These are phyloP conservation scores for Cryptococcus jaspeensis DNA, from an alignment of 1,284 basidiomycete genomes.

Conservation along the genomic window DNA sequence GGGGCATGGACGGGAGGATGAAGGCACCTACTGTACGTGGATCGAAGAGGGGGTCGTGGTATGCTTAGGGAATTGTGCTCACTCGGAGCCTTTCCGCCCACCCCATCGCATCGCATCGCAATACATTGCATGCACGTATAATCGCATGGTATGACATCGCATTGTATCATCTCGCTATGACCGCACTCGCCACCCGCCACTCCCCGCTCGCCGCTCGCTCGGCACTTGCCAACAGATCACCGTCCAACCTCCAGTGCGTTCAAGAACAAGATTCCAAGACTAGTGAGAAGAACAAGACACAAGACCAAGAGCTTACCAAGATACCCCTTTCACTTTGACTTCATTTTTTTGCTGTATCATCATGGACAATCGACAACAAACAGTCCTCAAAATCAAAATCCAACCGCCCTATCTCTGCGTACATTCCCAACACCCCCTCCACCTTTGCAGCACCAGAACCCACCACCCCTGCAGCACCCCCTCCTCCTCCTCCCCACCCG, in stretches of 20 bases:
- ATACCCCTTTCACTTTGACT: background rate
- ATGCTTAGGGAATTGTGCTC: constrained; percentile 18
- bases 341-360: too few species aligned
- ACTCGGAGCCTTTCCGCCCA: constrained; percentile 3
- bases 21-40: constrained; percentile 39
- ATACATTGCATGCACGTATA: too few species aligned
- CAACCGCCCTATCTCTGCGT: constrained; percentile 11
- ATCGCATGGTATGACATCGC: too few species aligned
- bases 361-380: too few species aligned
- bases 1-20: constrained; percentile 9
- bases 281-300: background rate
- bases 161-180: too few species aligned
- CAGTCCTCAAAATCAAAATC: constrained; percentile 16
- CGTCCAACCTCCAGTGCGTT: constrained; percentile 40
- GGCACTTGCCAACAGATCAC: constrained; percentile 25
- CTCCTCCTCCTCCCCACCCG: background rate
- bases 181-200: background rate
- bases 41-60: constrained; percentile 26
- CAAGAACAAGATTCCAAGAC: constrained; percentile 1
- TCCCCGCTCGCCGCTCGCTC: background rate
- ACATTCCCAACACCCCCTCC: constrained; percentile 1
- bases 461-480: too few species aligned
- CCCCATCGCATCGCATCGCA: background rate
- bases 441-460: too few species aligned
- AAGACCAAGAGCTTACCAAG: constrained; percentile 1